Percentiles rank a stretch among this genome's conserved stretches.
These are phyloP conservation scores for Alternaria sp. DNA, from an alignment of 2,329 filamentous ascomycete species.

Conservation along the genomic window DNA sequence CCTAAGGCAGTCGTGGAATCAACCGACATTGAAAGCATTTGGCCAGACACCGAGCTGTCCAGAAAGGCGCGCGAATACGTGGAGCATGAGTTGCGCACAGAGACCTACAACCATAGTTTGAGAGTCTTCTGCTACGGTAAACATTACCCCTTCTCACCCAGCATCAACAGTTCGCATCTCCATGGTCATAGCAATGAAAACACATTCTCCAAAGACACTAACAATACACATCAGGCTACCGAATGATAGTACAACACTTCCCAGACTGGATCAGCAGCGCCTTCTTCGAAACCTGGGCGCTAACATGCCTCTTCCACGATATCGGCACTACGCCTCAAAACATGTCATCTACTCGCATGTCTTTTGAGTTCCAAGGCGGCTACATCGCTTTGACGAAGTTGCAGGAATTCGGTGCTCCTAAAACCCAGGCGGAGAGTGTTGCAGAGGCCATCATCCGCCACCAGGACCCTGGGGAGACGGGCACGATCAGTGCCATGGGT, in stretches of 20 bases:
- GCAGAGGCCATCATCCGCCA: conserved; percentile 11
- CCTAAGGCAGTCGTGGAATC: fast-evolving
- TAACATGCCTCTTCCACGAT: conserved; percentile 13
- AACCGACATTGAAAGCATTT: neutral
- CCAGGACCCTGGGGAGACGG: conserved; percentile 9
- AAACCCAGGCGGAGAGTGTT: conserved; percentile 9
- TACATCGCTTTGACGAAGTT: conserved; percentile 7
- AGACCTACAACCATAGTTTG: conserved; percentile 11
- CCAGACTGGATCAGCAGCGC: neutral
- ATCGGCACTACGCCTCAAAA: conserved; percentile 9
- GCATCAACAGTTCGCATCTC: neutral
- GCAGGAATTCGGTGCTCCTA: neutral
- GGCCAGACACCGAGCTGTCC: neutral
- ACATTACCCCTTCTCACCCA: neutral
- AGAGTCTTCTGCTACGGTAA: conserved; percentile 12
- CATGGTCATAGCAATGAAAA: fast-evolving
- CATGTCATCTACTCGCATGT: conserved; percentile 5
- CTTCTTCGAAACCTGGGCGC: conserved; percentile 11
- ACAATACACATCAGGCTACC: neutral
- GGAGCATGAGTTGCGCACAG: neutral
- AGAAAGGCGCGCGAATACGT: neutral
- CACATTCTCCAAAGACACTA: fast-evolving
- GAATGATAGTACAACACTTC: conserved; percentile 3
- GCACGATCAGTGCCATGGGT: conserved; percentile 4
- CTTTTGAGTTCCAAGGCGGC: conserved; percentile 13